Conservation (phyloP, 352 stramenopile species). For the Globisporangium ultimum region DNA sequence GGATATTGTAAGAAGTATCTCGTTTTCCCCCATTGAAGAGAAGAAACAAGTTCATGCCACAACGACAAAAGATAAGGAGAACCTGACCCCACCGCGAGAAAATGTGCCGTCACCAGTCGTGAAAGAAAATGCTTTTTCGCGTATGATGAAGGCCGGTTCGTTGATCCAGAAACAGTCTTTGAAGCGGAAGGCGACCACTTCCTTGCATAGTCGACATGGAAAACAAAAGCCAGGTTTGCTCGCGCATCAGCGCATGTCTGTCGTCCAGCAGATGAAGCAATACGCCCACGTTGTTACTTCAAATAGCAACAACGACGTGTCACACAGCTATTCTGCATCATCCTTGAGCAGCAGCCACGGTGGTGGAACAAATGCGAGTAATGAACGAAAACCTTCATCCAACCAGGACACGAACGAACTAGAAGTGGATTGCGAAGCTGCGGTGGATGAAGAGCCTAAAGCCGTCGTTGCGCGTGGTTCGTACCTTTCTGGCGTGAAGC, state of each 20-base stretch:
- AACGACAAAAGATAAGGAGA: slow-evolving; percentile 37
- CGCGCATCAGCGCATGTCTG: slow-evolving; percentile 2
- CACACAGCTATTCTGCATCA: background rate
- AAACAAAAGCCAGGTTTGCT: slow-evolving; percentile 7
- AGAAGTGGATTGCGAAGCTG: background rate
- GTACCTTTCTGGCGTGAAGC: background rate
- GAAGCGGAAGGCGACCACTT: slow-evolving; percentile 40
- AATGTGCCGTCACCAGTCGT: slow-evolving; percentile 6
- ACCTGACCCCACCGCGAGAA: slow-evolving; percentile 17
- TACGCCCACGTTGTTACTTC: slow-evolving; percentile 13
- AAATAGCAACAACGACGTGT: background rate
- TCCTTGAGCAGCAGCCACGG: background rate
- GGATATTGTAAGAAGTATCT: slow-evolving; percentile 45
- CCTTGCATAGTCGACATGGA: slow-evolving; percentile 1
- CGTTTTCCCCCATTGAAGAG: slow-evolving; percentile 45
- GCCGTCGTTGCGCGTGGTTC: slow-evolving; percentile 3
- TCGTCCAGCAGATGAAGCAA: slow-evolving; percentile 20
- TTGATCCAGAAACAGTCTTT: slow-evolving; percentile 46
- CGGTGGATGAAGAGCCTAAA: background rate
- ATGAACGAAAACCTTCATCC: background rate
- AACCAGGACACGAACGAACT: background rate
- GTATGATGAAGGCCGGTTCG: slow-evolving; percentile 74
- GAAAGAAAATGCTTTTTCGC: slow-evolving; percentile 77
- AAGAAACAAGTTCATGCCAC: slow-evolving; percentile 16
- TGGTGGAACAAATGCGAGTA: background rate